These are phyloP conservation scores for Cryphonectria carpinicola DNA, from an alignment of 2,329 filamentous ascomycete species.

Conservation along the genomic window DNA sequence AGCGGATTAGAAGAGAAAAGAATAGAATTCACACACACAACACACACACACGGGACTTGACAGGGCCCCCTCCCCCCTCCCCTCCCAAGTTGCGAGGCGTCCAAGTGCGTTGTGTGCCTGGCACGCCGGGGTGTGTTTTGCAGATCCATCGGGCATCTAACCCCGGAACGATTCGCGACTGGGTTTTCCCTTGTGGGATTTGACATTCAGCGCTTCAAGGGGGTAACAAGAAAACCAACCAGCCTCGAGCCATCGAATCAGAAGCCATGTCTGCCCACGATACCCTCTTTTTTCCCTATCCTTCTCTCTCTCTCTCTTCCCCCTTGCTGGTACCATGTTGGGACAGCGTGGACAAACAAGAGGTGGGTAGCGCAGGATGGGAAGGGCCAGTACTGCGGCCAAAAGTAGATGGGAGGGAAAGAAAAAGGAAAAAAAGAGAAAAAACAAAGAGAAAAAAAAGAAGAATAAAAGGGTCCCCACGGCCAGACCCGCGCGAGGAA, in stretches of 20 bases:
- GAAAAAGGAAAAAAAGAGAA: background rate
- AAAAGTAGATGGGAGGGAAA: background rate
- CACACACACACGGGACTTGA: background rate
- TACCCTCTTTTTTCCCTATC: background rate
- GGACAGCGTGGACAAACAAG: background rate
- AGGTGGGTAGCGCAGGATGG: background rate
- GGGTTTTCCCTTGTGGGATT: slow-evolving; percentile 5
- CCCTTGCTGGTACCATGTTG: background rate
- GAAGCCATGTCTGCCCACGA: background rate
- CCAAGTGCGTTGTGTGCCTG: background rate
- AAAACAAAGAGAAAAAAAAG: background rate
- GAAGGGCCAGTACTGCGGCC: background rate
- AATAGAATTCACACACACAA: background rate
- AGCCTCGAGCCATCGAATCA: background rate
- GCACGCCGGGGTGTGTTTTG: background rate
- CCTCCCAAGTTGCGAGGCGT: slow-evolving; percentile 1
- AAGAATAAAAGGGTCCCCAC: background rate
- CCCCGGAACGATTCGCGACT: background rate
- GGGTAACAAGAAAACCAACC: background rate
- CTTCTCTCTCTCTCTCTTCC: too few relatives aligned
- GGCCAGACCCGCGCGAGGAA: background rate
- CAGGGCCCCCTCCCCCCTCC: background rate
- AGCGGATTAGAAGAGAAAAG: background rate
- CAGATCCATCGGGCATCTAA: slow-evolving; percentile 10
- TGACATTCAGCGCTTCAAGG: background rate